These are phyloP conservation scores for Aspergillus tanneri DNA, from an alignment of 2,329 filamentous ascomycete genomes.

Conservation along the genomic window DNA sequence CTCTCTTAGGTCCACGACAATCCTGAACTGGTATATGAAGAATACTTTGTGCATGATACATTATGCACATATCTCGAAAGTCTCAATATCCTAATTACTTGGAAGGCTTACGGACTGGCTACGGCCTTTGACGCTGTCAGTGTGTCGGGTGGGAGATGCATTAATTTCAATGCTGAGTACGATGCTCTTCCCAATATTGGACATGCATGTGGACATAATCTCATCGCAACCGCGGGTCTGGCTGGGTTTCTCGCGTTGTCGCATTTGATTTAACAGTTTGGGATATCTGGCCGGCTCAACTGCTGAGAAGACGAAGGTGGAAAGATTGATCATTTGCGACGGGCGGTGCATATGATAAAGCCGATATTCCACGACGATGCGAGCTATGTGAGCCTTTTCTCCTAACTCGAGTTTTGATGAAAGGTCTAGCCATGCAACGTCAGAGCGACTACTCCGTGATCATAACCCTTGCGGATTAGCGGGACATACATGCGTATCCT, in stretches of 20 bases:
- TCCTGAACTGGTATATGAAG: constrained; percentile 22
- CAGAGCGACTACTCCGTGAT: neutral
- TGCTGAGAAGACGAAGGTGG: constrained; percentile 21
- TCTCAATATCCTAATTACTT: constrained; percentile 10
- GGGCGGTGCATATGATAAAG: constrained; percentile 15
- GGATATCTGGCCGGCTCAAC: constrained; percentile 7
- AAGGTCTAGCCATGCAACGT: neutral
- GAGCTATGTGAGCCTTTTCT: neutral
- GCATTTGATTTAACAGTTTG: constrained; percentile 7
- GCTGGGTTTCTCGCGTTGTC: constrained; percentile 15
- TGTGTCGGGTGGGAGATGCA: constrained; percentile 8
- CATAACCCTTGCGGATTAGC: neutral
- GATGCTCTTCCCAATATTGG: constrained; percentile 23
- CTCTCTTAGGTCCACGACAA: constrained; percentile 21
- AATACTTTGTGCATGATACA: constrained; percentile 18
- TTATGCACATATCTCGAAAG: constrained; percentile 17
- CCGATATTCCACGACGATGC: constrained; percentile 13
- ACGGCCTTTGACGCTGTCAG: neutral
- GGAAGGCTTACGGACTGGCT: constrained; percentile 15
- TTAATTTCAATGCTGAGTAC: constrained; percentile 25
- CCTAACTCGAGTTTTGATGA: neutral
- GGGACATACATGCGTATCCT: neutral
- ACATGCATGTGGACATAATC: constrained; percentile 28
- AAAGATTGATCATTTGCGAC: constrained; percentile 16
- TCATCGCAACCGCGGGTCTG: constrained; percentile 20